Conservation (phyloP, 2,329 filamentous ascomycete species). For the Colletotrichum filicis region DNA sequence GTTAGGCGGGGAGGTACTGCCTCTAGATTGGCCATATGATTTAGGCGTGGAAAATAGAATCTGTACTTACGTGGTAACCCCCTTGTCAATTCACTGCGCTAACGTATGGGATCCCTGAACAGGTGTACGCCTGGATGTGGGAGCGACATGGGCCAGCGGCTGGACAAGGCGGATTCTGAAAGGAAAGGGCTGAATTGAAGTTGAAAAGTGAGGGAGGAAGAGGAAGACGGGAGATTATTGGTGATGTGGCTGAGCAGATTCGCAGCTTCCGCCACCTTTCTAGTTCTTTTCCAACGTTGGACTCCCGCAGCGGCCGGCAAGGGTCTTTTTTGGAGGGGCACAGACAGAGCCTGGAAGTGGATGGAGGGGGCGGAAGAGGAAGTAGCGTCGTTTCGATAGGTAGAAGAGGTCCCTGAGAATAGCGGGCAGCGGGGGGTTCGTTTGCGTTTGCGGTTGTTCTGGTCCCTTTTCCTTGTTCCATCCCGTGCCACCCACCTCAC, state of each 20-base stretch:
- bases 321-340: neutral
- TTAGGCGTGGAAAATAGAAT: too few species aligned
- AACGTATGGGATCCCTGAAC: too few species aligned
- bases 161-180: conserved; percentile 30
- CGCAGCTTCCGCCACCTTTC: conserved; percentile 18
- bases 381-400: conserved; percentile 15
- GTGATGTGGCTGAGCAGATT: conserved; percentile 25
- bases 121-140: too few species aligned
- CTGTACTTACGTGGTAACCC: too few species aligned
- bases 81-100: too few species aligned
- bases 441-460: neutral
- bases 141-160: conserved; percentile 23
- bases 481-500: neutral
- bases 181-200: conserved; percentile 4
- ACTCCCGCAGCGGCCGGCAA: neutral
- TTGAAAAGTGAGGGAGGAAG: neutral
- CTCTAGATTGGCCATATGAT: too few species aligned
- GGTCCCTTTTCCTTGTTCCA: neutral
- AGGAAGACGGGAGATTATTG: neutral
- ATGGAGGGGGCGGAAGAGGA: neutral
- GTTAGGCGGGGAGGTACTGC: too few species aligned
- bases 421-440: neutral
- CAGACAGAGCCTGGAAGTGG: neutral
- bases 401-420: conserved; percentile 13
- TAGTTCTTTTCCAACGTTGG: neutral